Evolutionary conservation across 148 eudicot species (phyloP).

Genomic region (Nyssa sinensis): DNA sequence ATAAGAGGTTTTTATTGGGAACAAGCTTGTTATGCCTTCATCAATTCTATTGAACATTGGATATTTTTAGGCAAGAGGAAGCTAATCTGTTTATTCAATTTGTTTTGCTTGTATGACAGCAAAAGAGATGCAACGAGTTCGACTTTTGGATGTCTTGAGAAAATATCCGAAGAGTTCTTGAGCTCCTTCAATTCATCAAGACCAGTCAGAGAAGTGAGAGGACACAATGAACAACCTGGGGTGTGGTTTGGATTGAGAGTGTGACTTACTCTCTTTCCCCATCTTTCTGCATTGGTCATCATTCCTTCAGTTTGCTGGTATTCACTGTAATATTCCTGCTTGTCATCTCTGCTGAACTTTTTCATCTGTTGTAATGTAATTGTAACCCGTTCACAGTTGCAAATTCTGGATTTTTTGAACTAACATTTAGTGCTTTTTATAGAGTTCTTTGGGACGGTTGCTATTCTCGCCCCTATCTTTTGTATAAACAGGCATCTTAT

Average conservation of each 20-base stretch:
- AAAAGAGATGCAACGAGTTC: conserved; percentile 69
- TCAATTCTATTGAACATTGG: too few species aligned
- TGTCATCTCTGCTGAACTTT: neutral
- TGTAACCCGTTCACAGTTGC: conserved; percentile 1
- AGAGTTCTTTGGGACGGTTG: too few species aligned
- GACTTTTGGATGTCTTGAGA: conserved; percentile 58
- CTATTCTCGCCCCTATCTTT: too few species aligned
- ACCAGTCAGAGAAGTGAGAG: conserved; percentile 11
- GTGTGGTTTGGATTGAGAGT: neutral
- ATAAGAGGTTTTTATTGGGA: too few species aligned
- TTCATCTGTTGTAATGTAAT: too few species aligned
- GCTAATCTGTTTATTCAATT: neutral
- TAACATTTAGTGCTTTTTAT: neutral
- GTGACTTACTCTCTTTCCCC: too few species aligned
- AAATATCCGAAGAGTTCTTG: conserved; percentile 38
- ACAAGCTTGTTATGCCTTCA: too few species aligned
- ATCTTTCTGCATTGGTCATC: neutral
- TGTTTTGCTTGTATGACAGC: conserved; percentile 34
- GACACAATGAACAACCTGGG: conserved; percentile 8
- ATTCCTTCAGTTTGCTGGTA: neutral
- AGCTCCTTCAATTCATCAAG: conserved; percentile 10
- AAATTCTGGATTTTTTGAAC: neutral
- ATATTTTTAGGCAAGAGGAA: too few species aligned
- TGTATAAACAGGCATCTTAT: too few species aligned
- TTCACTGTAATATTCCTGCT: conserved; percentile 9